phyloP scores from a whole-genome alignment of 345 rosid genomes.

The Noccaea caerulescens region DNA sequence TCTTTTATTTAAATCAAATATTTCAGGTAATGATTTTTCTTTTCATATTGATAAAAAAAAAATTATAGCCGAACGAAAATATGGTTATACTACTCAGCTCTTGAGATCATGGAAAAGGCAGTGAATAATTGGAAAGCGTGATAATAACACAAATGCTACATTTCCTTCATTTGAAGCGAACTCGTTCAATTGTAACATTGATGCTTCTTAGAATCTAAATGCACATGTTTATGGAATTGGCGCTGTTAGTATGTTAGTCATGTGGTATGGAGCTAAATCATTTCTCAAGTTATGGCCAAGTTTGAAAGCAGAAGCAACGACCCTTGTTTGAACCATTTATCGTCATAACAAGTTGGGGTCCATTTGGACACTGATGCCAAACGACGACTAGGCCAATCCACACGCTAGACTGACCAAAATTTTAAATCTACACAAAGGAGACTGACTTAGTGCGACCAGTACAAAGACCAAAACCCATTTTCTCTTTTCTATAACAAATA shows the following conservation, averaged over 20 bases:
- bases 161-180: not conserved
- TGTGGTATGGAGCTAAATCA: not conserved
- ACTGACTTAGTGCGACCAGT: too few species aligned
- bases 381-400: too few species aligned
- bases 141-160: not conserved
- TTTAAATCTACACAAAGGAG: too few species aligned
- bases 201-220: slow-evolving; percentile 6
- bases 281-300: not conserved
- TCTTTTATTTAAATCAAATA: not conserved
- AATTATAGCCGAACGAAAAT: not conserved
- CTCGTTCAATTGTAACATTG: not conserved
- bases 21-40: not conserved
- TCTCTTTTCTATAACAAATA: too few species aligned
- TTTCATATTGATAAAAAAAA: not conserved
- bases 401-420: too few species aligned
- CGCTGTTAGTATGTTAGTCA: not conserved
- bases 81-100: not conserved
- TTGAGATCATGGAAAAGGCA: slow-evolving; percentile 8
- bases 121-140: not conserved
- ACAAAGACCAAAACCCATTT: too few species aligned
- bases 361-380: too few species aligned
- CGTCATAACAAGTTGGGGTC: too few species aligned
- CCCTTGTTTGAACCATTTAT: too few species aligned
- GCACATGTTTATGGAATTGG: not conserved
- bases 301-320: not conserved